Conservation (phyloP, 768 basidiomycete genomes). For the Brasilioporus rufonigricans region DNA sequence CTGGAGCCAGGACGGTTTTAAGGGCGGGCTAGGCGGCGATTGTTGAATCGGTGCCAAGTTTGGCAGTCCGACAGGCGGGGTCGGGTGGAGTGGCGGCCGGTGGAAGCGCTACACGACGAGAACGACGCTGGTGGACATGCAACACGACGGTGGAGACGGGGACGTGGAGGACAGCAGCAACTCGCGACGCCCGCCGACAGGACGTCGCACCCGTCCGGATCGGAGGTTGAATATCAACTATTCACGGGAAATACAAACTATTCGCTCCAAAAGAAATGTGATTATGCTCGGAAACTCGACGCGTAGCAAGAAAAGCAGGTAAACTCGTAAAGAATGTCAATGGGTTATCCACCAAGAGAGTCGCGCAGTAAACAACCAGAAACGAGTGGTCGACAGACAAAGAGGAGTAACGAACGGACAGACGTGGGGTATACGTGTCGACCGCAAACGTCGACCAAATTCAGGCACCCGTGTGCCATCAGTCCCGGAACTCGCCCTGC, state of each 20-base stretch:
- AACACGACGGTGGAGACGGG: slow-evolving; percentile 8
- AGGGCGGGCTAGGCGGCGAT: not conserved
- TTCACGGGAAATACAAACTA: slow-evolving; percentile 7
- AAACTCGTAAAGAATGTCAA: slow-evolving; percentile 35
- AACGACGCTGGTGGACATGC: slow-evolving; percentile 10
- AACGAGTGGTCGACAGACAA: slow-evolving; percentile 36
- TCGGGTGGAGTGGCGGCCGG: not conserved
- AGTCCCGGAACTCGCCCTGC: slow-evolving; percentile 75
- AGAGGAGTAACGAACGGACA: slow-evolving; percentile 34
- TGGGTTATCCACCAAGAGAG: slow-evolving; percentile 36
- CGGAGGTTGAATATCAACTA: slow-evolving; percentile 30
- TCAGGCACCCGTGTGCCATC: slow-evolving; percentile 29
- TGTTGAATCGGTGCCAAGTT: slow-evolving; percentile 18
- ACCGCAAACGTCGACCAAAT: slow-evolving; percentile 24
- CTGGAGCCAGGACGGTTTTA: not conserved
- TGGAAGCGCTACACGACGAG: slow-evolving; percentile 8
- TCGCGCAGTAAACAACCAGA: slow-evolving; percentile 34
- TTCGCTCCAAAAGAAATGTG: slow-evolving; percentile 8
- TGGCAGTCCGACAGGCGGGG: slow-evolving; percentile 11
- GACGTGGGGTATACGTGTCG: slow-evolving; percentile 35
- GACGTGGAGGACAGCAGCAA: slow-evolving; percentile 5
- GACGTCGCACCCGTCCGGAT: slow-evolving; percentile 13
- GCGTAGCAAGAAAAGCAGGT: slow-evolving; percentile 29
- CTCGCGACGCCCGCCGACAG: slow-evolving; percentile 4
- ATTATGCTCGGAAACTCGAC: slow-evolving; percentile 24